These are phyloP conservation scores for Phaeotremella skinneri DNA, from an alignment of 768 basidiomycete species.

Conservation along the genomic window DNA sequence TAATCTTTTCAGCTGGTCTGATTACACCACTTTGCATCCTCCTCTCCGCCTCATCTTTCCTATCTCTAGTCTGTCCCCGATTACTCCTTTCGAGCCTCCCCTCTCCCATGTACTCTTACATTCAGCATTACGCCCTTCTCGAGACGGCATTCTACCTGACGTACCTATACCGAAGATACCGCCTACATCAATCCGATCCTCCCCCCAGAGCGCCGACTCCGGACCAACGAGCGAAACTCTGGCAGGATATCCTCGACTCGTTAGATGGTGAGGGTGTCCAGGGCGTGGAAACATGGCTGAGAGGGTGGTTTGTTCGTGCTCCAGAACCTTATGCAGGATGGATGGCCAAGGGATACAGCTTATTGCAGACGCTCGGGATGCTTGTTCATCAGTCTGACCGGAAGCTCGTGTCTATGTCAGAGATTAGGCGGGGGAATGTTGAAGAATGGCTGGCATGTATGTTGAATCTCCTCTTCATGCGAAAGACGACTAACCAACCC, in stretches of 20 bases:
- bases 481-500: not conserved
- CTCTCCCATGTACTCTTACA: not conserved
- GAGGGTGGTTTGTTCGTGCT: not conserved
- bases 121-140: not conserved
- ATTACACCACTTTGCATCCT: too few relatives aligned
- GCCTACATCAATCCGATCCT: not conserved
- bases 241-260: not conserved
- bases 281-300: not conserved
- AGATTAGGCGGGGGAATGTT: conserved; percentile 19
- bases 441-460: conserved; percentile 19
- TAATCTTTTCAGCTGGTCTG: too few relatives aligned
- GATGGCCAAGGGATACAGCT: not conserved
- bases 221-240: not conserved
- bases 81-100: not conserved
- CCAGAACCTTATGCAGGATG: not conserved
- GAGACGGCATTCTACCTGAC: not conserved
- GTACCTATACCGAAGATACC: not conserved
- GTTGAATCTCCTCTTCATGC: not conserved
- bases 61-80: too few relatives aligned
- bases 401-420: not conserved
- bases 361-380: not conserved
- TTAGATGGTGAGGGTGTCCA: not conserved
- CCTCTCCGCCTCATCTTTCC: too few relatives aligned
- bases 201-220: not conserved
- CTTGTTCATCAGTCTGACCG: not conserved